A percentile compares a stretch with the other conserved stretches of the same genome.
These are phyloP conservation scores for Saururus chinensis DNA, from an alignment of 164 flowering plant genomes.

Conservation along the genomic window DNA sequence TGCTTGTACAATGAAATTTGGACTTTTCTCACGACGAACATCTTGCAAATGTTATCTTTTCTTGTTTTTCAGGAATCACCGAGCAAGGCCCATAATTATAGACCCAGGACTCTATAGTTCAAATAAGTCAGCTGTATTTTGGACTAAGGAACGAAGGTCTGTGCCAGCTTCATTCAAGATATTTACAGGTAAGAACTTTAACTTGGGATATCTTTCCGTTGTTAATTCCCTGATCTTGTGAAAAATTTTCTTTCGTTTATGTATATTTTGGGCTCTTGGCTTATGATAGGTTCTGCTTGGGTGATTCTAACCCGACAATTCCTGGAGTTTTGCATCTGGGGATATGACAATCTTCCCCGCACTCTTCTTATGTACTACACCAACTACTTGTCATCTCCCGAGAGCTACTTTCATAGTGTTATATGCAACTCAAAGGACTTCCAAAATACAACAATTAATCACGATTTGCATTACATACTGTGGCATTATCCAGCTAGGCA, in stretches of 20 bases:
- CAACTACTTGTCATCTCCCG: slow-evolving; percentile 58
- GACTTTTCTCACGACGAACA: neutral
- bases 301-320: slow-evolving; percentile 54
- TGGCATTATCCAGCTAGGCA: slow-evolving; percentile 64
- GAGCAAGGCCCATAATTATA: slow-evolving; percentile 72
- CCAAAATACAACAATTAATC: slow-evolving; percentile 71
- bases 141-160: slow-evolving; percentile 67
- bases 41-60: neutral
- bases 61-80: slow-evolving; percentile 36
- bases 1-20: neutral
- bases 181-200: slow-evolving; percentile 41
- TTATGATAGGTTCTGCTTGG: slow-evolving; percentile 51
- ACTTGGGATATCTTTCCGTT: neutral
- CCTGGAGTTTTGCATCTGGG: slow-evolving; percentile 70
- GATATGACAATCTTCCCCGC: slow-evolving; percentile 87
- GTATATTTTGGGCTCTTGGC: neutral
- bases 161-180: slow-evolving; percentile 81
- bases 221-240: neutral
- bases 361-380: slow-evolving; percentile 85
- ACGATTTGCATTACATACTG: slow-evolving; percentile 52
- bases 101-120: slow-evolving; percentile 80
- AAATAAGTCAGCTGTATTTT: slow-evolving; percentile 70
- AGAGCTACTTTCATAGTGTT: slow-evolving; percentile 83
- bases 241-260: neutral
- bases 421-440: slow-evolving; percentile 70